Percentiles rank a stretch among this genome's conserved stretches.
Conservation (phyloP, 116 monocot species). For the Trichopus zeylanicus region DNA sequence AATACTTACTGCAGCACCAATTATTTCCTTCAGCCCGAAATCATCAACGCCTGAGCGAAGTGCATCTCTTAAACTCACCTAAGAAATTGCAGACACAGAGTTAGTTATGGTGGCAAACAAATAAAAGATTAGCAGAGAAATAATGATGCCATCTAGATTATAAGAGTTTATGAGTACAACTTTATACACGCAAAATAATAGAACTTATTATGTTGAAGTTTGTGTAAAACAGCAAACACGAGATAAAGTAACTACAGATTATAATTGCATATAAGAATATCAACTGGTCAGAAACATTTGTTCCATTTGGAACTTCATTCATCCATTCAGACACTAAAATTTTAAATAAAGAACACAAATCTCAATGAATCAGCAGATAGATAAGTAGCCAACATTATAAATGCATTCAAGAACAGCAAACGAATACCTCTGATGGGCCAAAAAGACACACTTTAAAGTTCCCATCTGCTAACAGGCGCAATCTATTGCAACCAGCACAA, state of each 20-base stretch:
- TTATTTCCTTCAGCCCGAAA: slow-evolving; percentile 73
- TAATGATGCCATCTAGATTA: neutral
- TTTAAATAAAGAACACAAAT: too few species aligned
- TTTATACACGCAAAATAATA: too few species aligned
- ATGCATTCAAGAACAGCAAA: neutral
- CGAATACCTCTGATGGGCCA: slow-evolving; percentile 92
- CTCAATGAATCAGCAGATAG: neutral
- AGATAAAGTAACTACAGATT: too few species aligned
- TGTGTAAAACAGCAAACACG: too few species aligned
- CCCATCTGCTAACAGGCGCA: slow-evolving; percentile 91
- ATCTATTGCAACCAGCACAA: slow-evolving; percentile 94
- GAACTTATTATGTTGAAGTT: too few species aligned
- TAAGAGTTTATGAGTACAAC: too few species aligned
- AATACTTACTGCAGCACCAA: slow-evolving; percentile 78
- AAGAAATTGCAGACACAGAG: slow-evolving; percentile 6
- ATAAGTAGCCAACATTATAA: too few species aligned
- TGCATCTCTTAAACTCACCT: slow-evolving; percentile 99
- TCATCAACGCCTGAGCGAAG: slow-evolving; percentile 80
- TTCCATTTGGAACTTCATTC: too few species aligned
- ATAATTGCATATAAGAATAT: too few species aligned
- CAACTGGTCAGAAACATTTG: too few species aligned
- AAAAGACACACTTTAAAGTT: slow-evolving; percentile 98
- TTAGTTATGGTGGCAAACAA: neutral
- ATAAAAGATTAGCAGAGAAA: neutral
- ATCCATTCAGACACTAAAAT: too few species aligned